Evolutionary conservation across 2,329 filamentous ascomycete genomes (phyloP).

Genomic region (Sclerotinia minor): DNA sequence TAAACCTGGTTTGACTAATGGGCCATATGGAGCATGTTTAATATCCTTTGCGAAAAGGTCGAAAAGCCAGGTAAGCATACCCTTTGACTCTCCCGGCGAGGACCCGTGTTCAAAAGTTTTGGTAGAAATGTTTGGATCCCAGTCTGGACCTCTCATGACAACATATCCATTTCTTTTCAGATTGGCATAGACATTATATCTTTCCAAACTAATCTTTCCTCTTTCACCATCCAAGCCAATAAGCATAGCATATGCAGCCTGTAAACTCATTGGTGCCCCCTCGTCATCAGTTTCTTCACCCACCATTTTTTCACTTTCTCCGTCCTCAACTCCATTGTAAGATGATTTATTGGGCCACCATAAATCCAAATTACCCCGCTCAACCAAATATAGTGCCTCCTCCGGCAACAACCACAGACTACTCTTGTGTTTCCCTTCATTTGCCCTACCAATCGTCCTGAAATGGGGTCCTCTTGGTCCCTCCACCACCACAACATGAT

Average conservation of each 20-base stretch:
- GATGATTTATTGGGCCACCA: slow-evolving; percentile 70
- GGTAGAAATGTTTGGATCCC: slow-evolving; percentile 42
- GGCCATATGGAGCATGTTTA: slow-evolving; percentile 47
- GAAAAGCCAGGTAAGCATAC: slow-evolving; percentile 40
- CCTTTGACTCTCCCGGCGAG: slow-evolving; percentile 27
- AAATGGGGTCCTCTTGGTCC: slow-evolving; percentile 71
- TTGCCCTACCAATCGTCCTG: slow-evolving; percentile 71
- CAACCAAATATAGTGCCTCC: slow-evolving; percentile 85
- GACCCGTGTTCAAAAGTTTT: slow-evolving; percentile 19
- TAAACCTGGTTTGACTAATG: slow-evolving; percentile 62
- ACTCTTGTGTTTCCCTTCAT: slow-evolving; percentile 56
- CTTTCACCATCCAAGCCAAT: slow-evolving; percentile 67
- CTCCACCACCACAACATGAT: slow-evolving; percentile 64
- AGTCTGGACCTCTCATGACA: slow-evolving; percentile 67
- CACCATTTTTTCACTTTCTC: slow-evolving; percentile 46
- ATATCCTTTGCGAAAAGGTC: slow-evolving; percentile 35
- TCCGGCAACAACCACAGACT: slow-evolving; percentile 85
- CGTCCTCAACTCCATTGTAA: slow-evolving; percentile 43
- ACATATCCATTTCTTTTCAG: slow-evolving; percentile 82
- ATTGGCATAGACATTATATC: slow-evolving; percentile 85
- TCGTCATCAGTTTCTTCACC: slow-evolving; percentile 54
- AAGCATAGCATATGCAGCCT: slow-evolving; percentile 85
- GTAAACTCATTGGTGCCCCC: slow-evolving; percentile 82
- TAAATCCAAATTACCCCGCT: slow-evolving; percentile 83
- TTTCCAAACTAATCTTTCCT: slow-evolving; percentile 67